Conservation (phyloP, 306 rosid species). For the Glycine soja region DNA sequence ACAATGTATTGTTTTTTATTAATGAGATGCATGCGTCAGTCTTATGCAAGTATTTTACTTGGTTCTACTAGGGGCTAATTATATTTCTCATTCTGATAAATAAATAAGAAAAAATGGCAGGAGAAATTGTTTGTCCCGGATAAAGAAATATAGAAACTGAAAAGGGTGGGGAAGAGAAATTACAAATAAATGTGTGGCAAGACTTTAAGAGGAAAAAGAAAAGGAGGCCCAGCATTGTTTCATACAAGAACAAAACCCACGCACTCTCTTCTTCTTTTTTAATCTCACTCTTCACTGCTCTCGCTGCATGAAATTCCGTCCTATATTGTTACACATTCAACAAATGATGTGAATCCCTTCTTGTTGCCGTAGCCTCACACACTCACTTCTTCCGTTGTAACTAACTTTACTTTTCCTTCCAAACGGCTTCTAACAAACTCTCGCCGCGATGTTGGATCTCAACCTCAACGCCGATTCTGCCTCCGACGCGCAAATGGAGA, state of each 20-base stretch:
- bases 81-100: not conserved
- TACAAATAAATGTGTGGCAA: not conserved
- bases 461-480: slow-evolving; percentile 63
- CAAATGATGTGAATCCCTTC: not conserved
- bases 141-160: not conserved
- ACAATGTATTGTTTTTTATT: too few relatives aligned
- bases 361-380: not conserved
- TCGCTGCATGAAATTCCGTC: slow-evolving; percentile 43
- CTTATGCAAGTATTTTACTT: slow-evolving; percentile 5
- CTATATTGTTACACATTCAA: not conserved
- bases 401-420: slow-evolving; percentile 46
- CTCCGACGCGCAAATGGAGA: slow-evolving; percentile 59
- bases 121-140: not conserved
- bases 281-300: not conserved
- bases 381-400: not conserved
- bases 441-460: slow-evolving; percentile 79
- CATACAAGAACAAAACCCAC: not conserved
- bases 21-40: not conserved
- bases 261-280: not conserved
- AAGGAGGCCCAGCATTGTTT: too few relatives aligned
- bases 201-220: not conserved
- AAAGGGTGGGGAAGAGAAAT: not conserved
- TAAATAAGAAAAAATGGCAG: not conserved
- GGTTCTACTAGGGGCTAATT: not conserved
- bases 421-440: slow-evolving; percentile 38